A percentile compares a stretch with the other conserved stretches of the same genome.
These are phyloP conservation scores for Fusarium vanettenii DNA, from an alignment of 2,329 filamentous ascomycete species.

Conservation along the genomic window DNA sequence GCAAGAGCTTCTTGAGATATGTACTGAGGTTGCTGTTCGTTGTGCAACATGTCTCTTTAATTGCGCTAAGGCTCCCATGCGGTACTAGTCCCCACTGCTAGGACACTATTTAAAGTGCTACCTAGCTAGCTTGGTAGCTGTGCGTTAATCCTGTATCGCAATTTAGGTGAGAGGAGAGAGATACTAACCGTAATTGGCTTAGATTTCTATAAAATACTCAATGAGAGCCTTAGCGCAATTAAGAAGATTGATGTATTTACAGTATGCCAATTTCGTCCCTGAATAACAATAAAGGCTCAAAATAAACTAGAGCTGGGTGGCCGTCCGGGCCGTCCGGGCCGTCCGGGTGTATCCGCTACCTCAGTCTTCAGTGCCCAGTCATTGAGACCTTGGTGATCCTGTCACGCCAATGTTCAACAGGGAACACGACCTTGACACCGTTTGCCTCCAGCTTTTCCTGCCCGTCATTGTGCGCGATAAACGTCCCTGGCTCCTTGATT, in stretches of 20 bases:
- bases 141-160: too few species aligned
- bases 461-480: constrained; percentile 49
- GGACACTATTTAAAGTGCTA: too few species aligned
- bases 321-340: background rate
- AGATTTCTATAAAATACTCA: too few species aligned
- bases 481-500: constrained; percentile 52
- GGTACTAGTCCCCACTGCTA: too few species aligned
- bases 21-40: background rate
- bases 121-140: too few species aligned
- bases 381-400: constrained; percentile 72
- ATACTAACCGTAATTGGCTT: too few species aligned
- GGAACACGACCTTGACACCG: constrained; percentile 42
- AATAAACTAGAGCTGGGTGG: background rate
- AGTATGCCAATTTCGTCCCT: too few species aligned
- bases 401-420: constrained; percentile 58
- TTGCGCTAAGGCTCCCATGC: too few species aligned
- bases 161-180: too few species aligned
- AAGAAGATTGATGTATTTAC: too few species aligned
- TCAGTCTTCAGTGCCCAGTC: constrained; percentile 63
- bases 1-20: background rate
- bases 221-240: too few species aligned
- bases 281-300: background rate
- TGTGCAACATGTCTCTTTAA: background rate
- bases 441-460: constrained; percentile 37
- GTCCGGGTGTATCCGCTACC: background rate